These are phyloP conservation scores for Lagenidium giganteum DNA, from an alignment of 352 stramenopile genomes.

Conservation along the genomic window DNA sequence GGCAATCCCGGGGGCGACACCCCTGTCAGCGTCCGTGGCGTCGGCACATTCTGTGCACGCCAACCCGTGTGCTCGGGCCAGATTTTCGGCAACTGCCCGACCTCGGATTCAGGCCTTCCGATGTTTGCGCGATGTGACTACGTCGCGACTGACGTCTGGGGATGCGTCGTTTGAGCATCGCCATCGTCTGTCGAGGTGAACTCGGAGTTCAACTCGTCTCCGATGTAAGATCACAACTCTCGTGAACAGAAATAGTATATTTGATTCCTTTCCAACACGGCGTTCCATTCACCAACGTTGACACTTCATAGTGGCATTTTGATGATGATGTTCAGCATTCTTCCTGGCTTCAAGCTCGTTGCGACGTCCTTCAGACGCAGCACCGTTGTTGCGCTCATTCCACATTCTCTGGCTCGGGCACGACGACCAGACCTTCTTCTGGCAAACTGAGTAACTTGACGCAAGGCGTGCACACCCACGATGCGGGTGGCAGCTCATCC, in stretches of 20 bases:
- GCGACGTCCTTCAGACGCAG: conserved; percentile 1
- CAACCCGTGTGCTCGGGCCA: conserved; percentile 6
- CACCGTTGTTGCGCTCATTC: conserved; percentile 39
- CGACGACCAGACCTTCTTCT: conserved; percentile 42
- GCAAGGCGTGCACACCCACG: conserved; percentile 73
- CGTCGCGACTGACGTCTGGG: conserved; percentile 4
- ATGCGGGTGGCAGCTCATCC: conserved; percentile 65
- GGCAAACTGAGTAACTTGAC: conserved; percentile 63
- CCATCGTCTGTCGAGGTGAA: too few species aligned
- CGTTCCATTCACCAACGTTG: not conserved
- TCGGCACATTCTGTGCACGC: conserved; percentile 5
- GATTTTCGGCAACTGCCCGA: conserved; percentile 1
- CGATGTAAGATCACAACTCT: too few species aligned
- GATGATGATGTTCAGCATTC: conserved; percentile 23
- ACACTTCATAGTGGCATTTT: conserved; percentile 11
- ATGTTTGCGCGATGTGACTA: conserved; percentile 4
- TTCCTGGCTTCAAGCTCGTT: conserved; percentile 7
- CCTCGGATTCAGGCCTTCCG: conserved; percentile 1
- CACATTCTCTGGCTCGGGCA: conserved; percentile 46
- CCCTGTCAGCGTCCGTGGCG: conserved; percentile 1
- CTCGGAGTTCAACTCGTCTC: too few species aligned
- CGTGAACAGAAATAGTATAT: too few species aligned
- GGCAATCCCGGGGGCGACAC: not conserved
- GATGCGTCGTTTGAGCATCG: conserved; percentile 9
- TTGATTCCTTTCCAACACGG: too few species aligned